phyloP scores from a whole-genome alignment of 2,329 filamentous ascomycete species.

The Cordyceps tenuipes region DNA sequence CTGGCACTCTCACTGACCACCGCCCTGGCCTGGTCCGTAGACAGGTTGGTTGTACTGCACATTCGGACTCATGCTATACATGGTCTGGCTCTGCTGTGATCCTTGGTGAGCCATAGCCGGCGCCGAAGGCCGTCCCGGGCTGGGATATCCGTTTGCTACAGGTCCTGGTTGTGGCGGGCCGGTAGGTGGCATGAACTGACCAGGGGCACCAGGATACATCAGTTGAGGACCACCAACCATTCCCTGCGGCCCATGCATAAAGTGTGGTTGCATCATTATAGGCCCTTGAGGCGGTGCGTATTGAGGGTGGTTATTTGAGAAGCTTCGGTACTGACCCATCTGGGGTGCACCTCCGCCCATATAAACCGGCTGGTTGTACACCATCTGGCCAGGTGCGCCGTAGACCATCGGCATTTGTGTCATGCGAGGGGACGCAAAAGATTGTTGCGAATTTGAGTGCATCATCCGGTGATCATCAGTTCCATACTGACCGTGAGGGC shows the following conservation, averaged over 20 bases:
- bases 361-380: conserved; percentile 64
- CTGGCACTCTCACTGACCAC: conserved; percentile 48
- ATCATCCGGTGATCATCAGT: conserved; percentile 86
- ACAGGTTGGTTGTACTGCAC: conserved; percentile 68
- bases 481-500: conserved; percentile 57
- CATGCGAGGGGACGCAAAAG: conserved; percentile 77
- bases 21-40: conserved; percentile 59
- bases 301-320: conserved; percentile 55
- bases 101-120: conserved; percentile 94
- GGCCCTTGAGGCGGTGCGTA: conserved; percentile 65
- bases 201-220: conserved; percentile 67
- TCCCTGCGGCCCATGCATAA: conserved; percentile 63
- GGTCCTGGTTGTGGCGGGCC: conserved; percentile 51
- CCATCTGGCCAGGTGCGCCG: conserved; percentile 59
- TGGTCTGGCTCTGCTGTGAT: conserved; percentile 80
- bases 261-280: conserved; percentile 79
- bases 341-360: conserved; percentile 62
- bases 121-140: conserved; percentile 68
- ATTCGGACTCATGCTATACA: conserved; percentile 67
- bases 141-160: conserved; percentile 73
- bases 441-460: conserved; percentile 72
- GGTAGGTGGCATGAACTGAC: conserved; percentile 55
- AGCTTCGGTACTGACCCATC: conserved; percentile 61
- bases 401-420: conserved; percentile 63
- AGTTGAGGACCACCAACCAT: conserved; percentile 66